These are phyloP conservation scores for Ogataea hybrid DNA, from an alignment of 1,139 yeast species.

Conservation along the genomic window DNA sequence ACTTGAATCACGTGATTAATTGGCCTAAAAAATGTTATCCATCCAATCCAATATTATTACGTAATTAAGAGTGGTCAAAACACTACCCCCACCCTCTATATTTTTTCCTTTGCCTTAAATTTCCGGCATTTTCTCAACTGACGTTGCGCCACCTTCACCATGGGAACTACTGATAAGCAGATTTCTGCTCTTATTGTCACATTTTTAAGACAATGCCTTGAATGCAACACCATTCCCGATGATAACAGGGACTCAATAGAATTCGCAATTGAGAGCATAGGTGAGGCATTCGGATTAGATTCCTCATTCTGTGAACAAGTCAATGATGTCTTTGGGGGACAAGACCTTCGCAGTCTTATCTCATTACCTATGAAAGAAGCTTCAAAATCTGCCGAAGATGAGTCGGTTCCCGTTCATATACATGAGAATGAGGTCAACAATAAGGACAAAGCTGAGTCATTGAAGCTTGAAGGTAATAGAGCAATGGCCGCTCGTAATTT, in stretches of 20 bases:
- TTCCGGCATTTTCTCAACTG: no score
- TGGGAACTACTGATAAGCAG: no score
- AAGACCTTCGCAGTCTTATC: constrained; percentile 48
- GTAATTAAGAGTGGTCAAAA: no score
- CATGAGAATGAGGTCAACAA: constrained; percentile 45
- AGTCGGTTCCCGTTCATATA: constrained; percentile 42
- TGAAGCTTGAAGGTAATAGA: constrained; percentile 86
- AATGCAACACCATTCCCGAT: constrained; percentile 57
- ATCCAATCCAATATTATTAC: no score
- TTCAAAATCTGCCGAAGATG: constrained; percentile 20
- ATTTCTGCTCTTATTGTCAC: no score
- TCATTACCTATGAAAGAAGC: constrained; percentile 27
- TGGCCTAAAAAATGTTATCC: no score
- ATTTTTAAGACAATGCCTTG: not conserved
- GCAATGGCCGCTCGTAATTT: constrained; percentile 83
- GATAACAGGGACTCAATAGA: constrained; percentile 92
- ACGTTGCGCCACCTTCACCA: no score
- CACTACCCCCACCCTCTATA: no score
- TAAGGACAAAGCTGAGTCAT: constrained; percentile 76
- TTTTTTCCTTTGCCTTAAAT: no score
- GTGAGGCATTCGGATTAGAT: constrained; percentile 80
- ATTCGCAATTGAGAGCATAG: constrained; percentile 89
- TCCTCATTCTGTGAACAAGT: constrained; percentile 42
- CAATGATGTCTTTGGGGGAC: constrained; percentile 44
- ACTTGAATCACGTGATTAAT: no score